Base-by-base conservation (phyloP, 257 asterid species). In the Nicotiana tabacum region DNA sequence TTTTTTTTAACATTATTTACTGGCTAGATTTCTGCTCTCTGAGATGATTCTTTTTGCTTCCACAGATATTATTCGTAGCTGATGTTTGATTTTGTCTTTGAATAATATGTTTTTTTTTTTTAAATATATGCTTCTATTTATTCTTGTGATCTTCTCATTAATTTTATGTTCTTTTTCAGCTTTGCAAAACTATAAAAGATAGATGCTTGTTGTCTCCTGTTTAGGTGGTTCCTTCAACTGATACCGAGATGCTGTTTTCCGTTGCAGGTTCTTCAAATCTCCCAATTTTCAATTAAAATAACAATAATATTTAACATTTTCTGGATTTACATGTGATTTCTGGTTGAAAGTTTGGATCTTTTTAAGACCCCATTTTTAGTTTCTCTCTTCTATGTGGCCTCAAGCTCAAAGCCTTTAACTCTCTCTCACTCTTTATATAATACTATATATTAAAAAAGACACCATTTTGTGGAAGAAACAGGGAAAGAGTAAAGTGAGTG, bases 201-300 rank as follows among this genome's bases (percentile, higher is more conserved):
- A 88, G 97, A 92, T 95, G 92, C 98, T 92, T 90, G 83, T 78
- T 92, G 97, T 91, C 97, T 88, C 87, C 92, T 77, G 89, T 87
- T 90, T 89, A 84, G 88, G 90, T 87, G 91, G 89, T 90, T 91
- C 88, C 84, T 85, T 85, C 85, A 87, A 83, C 90, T 94, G 89
- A 90, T 89, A 85, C 84, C 90, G 83, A 92, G 94, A 91, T 92
- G 97, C 92, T 91, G 98, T 93, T 91, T 91, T 92, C 89, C 83
- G 88, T 89, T 89, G 91, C 90, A 88, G 93, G 91, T 89, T 66
- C 69, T 77, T 72, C 76, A 81, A 81, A 64, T 15, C 83, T 65
- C 61, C 9, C 80, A 51, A 53, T 51, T 84, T 83, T 83, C 86
- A 85, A 82, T 69, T 67, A 84, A 55, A 81, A 69, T 82, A 79